Conservation (phyloP, 1,139 yeast species). For the Kodamaea ohmeri region DNA sequence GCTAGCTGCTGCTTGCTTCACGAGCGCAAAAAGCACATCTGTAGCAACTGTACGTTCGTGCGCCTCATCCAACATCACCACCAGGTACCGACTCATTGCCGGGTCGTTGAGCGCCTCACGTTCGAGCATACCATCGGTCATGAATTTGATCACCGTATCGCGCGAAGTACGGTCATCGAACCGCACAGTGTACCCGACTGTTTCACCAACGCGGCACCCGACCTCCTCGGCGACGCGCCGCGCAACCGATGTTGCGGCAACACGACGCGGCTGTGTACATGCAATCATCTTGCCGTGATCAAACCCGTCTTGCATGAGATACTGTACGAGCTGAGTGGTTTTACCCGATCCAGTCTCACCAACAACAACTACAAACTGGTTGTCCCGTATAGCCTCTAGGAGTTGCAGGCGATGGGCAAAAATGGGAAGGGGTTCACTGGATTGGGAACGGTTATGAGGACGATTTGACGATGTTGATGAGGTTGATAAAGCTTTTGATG, state of each 20-base stretch:
- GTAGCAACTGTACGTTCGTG: slow-evolving; percentile 95
- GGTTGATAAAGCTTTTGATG: too few relatives aligned
- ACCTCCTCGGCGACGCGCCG: slow-evolving; percentile 66
- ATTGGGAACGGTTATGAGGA: too few relatives aligned
- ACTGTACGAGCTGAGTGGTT: slow-evolving; percentile 33
- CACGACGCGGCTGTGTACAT: slow-evolving; percentile 73
- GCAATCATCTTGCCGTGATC: slow-evolving; percentile 50
- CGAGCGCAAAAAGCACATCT: slow-evolving; percentile 82
- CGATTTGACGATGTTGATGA: too few relatives aligned
- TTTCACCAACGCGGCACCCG: slow-evolving; percentile 55
- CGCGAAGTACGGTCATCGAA: slow-evolving; percentile 60
- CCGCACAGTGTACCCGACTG: slow-evolving; percentile 66
- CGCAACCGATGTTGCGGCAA: slow-evolving; percentile 71
- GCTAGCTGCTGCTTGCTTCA: slow-evolving; percentile 65
- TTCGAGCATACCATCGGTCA: slow-evolving; percentile 93
- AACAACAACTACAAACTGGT: slow-evolving; percentile 46
- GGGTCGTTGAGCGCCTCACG: slow-evolving; percentile 81
- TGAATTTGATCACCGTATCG: slow-evolving; percentile 62
- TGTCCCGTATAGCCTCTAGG: slow-evolving; percentile 50
- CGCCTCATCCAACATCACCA: slow-evolving; percentile 90
- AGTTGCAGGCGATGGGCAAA: slow-evolving; percentile 58
- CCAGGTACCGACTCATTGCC: slow-evolving; percentile 67
- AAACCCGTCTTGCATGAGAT: slow-evolving; percentile 39
- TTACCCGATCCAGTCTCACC: slow-evolving; percentile 46
- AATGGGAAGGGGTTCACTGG: slow-evolving; percentile 71